Evolutionary conservation across 192 early-diverging fungal genomes (phyloP).

Genomic region (Coemansia sp.): DNA sequence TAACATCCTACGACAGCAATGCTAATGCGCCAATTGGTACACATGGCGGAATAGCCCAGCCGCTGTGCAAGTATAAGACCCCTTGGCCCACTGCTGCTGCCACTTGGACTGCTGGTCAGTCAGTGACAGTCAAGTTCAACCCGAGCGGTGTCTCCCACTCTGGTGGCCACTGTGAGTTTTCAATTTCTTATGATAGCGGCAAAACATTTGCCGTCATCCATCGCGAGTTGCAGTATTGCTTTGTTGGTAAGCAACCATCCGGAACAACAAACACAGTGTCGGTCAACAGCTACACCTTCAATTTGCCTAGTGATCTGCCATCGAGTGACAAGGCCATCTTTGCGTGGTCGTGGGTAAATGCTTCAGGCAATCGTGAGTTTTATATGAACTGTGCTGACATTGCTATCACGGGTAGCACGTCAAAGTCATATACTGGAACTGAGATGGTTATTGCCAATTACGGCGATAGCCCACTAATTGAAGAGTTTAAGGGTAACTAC

Average conservation of each 20-base stretch:
- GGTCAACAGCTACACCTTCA: conserved; percentile 45
- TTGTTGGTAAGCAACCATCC: conserved; percentile 23
- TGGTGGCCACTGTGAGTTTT: conserved; percentile 71
- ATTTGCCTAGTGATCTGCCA: conserved; percentile 59
- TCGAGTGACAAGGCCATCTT: conserved; percentile 57
- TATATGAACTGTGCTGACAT: conserved; percentile 59
- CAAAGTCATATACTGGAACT: conserved; percentile 21
- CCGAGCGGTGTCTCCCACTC: conserved; percentile 33
- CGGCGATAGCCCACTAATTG: conserved; percentile 13
- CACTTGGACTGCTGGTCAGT: conserved; percentile 55
- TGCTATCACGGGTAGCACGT: conserved; percentile 11
- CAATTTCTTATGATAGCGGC: conserved; percentile 64
- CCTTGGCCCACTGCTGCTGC: conserved; percentile 41
- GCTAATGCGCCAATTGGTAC: conserved; percentile 40
- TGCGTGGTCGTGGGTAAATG: conserved; percentile 67
- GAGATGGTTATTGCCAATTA: conserved; percentile 37
- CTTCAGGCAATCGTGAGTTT: conserved; percentile 62
- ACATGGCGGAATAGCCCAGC: conserved; percentile 12
- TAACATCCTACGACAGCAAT: conserved; percentile 43
- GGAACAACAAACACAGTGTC: conserved; percentile 13
- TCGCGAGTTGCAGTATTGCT: conserved; percentile 45
- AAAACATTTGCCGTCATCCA: conserved; percentile 63
- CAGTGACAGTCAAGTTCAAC: conserved; percentile 54
- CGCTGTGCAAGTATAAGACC: conserved; percentile 38
- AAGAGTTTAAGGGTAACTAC: not conserved